Percentiles rank a stretch among this genome's conserved stretches.
phyloP scores from a whole-genome alignment of 345 rosid species.

The Erodium maritimum region DNA sequence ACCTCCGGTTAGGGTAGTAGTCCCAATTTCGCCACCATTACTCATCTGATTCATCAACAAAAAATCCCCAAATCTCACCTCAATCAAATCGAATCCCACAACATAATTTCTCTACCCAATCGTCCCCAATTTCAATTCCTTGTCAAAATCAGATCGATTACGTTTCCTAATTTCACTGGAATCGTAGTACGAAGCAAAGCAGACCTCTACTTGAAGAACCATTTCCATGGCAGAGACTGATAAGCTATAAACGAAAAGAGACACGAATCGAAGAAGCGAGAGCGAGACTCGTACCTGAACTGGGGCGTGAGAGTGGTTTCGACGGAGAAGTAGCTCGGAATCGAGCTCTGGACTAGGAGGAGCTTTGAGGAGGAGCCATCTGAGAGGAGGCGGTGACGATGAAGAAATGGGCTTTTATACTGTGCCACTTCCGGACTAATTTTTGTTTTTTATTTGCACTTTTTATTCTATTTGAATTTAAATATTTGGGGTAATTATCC shows the following conservation, averaged over 20 bases:
- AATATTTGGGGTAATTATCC: too few species aligned
- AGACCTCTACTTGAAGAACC: not conserved
- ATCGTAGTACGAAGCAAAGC: not conserved
- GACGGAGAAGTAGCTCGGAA: too few species aligned
- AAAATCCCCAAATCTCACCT: not conserved
- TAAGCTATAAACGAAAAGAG: too few species aligned
- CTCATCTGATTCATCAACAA: slow-evolving; percentile 22
- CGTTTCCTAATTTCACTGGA: not conserved
- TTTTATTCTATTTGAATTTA: too few species aligned
- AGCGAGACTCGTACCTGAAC: not conserved
- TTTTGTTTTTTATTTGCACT: too few species aligned
- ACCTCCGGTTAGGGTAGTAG: slow-evolving; percentile 11
- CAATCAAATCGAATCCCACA: not conserved
- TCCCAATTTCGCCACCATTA: slow-evolving; percentile 21
- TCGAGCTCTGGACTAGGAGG: not conserved
- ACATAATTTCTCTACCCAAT: not conserved
- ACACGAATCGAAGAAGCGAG: not conserved
- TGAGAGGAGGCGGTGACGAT: not conserved
- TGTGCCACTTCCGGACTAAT: not conserved
- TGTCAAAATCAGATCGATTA: not conserved
- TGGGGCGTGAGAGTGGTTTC: too few species aligned
- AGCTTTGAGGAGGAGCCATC: not conserved
- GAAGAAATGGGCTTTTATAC: not conserved
- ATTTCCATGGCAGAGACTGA: not conserved
- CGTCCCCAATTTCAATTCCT: not conserved